Percentiles rank a stretch among this genome's conserved stretches.
Conservation (phyloP, 768 basidiomycete genomes). For the Psilocybe sp. region DNA sequence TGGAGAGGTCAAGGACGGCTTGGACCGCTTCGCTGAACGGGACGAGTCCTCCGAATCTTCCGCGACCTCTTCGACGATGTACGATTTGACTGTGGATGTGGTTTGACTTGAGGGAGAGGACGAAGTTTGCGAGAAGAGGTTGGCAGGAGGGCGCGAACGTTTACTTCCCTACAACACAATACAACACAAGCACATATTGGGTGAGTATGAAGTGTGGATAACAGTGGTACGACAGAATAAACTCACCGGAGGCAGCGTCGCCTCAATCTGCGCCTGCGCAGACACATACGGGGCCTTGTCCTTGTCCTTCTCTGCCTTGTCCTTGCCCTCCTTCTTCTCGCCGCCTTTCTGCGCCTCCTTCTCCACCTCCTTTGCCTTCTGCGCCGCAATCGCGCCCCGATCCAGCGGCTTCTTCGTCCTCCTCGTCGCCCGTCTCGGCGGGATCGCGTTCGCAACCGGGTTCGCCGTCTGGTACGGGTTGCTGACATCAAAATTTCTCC, state of each 20-base stretch:
- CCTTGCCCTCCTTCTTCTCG: constrained; percentile 17
- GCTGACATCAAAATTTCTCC: constrained; percentile 56
- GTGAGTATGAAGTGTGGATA: neutral
- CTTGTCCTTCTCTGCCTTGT: constrained; percentile 26
- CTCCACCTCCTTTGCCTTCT: constrained; percentile 22
- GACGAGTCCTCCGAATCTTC: constrained; percentile 20
- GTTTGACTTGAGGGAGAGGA: too few species aligned
- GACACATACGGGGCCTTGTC: constrained; percentile 33
- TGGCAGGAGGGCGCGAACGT: constrained; percentile 68
- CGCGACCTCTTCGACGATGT: constrained; percentile 26
- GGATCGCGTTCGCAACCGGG: constrained; percentile 50
- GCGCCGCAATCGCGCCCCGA: constrained; percentile 16
- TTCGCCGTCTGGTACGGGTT: constrained; percentile 79
- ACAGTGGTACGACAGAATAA: neutral
- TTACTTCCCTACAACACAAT: constrained; percentile 62
- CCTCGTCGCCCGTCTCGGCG: constrained; percentile 41
- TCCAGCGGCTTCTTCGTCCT: constrained; percentile 38
- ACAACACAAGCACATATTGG: too few species aligned
- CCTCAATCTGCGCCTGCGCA: constrained; percentile 72
- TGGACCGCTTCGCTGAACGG: too few species aligned
- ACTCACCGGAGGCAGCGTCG: constrained; percentile 70
- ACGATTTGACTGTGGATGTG: too few species aligned
- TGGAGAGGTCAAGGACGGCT: too few species aligned
- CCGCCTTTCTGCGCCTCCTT: constrained; percentile 23
- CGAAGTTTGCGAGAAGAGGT: constrained; percentile 38